Evolutionary conservation across 140 eudicot species (phyloP), one percentile per base, ranked within the genome.

Genomic region (Stevia rebaudiana): DNA sequence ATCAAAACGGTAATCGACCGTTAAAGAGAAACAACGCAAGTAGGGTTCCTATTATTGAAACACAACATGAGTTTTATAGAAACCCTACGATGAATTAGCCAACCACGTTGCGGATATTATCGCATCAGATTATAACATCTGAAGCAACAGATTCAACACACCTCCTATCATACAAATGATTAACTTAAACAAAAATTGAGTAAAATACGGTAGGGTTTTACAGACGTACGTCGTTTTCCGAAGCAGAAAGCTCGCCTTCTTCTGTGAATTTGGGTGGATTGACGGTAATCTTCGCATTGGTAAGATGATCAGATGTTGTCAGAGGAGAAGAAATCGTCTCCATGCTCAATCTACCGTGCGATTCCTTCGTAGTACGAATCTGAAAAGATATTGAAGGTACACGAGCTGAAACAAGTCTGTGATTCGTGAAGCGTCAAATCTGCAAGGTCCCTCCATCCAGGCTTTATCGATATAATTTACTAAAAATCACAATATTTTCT

Each of bases 231-330:
- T 76, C 81, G 6, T 78, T 73, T 53, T 78, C 81, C 13, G 77
- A 76, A n/a, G 88, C 80, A 68, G 81, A 70, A 21, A 79, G 79
- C 69, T 84, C 83, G 63, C 85, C 85, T 46, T 84, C 88, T 81
- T 84, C 88, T 79, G 79, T 84, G 57, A 12, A 63, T 39, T 39
- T 25, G 21, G 44, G 10, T 4, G 71, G 18, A 72, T 68, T 64
- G 1, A 48, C 24, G 21, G 50, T n/a, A 15, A 9, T 24, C 31
- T 68, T 58, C 35, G 63, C 57, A 13, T 49, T 56, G 41, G 17
- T 40, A 51, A 25, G 37, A 41, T 33, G 80, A 69, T 63, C 55
- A n/a, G 74, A 57, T 13, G 64, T 58, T 4, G 72, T 4, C 11
- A 61, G 60, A 68, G 52, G 11, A 46, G 52, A 46, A 15, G 23